A percentile compares a stretch with the other conserved stretches of the same genome.
Evolutionary conservation across 257 asterid species (phyloP).

Genomic region (Agastache rugosa): DNA sequence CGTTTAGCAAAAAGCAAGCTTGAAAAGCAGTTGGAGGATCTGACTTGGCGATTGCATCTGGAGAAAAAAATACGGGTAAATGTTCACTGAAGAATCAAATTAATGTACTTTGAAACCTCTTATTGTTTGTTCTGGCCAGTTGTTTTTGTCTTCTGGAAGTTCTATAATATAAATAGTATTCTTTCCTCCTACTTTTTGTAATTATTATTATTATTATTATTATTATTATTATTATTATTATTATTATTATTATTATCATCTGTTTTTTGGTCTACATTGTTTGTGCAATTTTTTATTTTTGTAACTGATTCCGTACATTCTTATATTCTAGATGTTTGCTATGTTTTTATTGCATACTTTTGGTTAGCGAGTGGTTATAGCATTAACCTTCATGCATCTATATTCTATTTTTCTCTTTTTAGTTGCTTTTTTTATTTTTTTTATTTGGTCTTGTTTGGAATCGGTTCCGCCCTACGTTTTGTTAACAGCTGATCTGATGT

Average conservation of each 20-base stretch:
- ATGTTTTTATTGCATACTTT: background rate
- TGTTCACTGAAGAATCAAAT: conserved; percentile 10
- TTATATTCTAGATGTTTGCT: background rate
- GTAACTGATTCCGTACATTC: background rate
- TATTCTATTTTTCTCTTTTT: background rate
- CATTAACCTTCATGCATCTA: background rate
- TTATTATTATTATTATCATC: background rate
- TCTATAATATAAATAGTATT: background rate
- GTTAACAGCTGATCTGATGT: conserved; percentile 40
- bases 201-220: background rate
- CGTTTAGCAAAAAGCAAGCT: conserved; percentile 94
- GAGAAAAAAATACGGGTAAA: conserved; percentile 93
- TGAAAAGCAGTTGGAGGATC: conserved; percentile 97
- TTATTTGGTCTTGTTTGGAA: conserved; percentile 23
- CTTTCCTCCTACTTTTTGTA: too few species aligned
- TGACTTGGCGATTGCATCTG: conserved; percentile 93
- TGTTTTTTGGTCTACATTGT: background rate
- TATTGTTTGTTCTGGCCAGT: conserved; percentile 21
- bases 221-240: background rate
- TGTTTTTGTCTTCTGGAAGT: conserved; percentile 1
- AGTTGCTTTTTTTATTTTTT: conserved; percentile 19
- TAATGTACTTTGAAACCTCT: conserved; percentile 14
- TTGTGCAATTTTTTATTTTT: background rate
- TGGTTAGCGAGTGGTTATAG: background rate
- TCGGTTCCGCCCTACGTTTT: conserved; percentile 20